phyloP scores from a whole-genome alignment of 768 basidiomycete genomes.

The Calocera viscosa region DNA sequence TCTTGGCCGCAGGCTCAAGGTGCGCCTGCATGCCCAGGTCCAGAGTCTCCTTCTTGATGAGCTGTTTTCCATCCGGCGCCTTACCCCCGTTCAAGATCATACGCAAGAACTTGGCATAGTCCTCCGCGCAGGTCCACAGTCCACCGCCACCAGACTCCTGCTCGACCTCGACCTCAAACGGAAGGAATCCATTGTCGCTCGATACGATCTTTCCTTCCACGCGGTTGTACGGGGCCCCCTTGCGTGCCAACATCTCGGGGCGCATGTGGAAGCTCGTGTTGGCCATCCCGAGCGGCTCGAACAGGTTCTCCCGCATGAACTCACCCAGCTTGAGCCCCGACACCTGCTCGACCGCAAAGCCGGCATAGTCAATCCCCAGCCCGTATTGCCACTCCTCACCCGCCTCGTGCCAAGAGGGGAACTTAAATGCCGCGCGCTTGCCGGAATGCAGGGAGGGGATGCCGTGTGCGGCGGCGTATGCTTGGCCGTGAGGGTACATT shows the following conservation, averaged over 20 bases:
- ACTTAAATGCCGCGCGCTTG: neutral
- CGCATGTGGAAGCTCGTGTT: neutral
- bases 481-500: neutral
- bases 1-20: neutral
- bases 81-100: neutral
- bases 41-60: neutral
- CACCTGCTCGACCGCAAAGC: neutral
- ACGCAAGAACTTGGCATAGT: neutral
- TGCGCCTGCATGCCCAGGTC: neutral
- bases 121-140: neutral
- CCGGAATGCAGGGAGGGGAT: neutral
- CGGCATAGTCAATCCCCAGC: neutral
- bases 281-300: neutral
- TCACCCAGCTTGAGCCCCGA: neutral
- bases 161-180: neutral
- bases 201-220: neutral
- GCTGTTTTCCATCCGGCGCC: neutral
- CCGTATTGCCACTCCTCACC: neutral
- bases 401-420: neutral
- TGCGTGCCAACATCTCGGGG: neutral
- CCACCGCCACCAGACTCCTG: neutral
- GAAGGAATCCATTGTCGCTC: neutral
- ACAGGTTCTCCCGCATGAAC: neutral
- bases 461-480: neutral
- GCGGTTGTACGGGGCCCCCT: neutral